Evolutionary conservation across 129 eudicot species (phyloP).

Genomic region (Pulicaria dysenterica): DNA sequence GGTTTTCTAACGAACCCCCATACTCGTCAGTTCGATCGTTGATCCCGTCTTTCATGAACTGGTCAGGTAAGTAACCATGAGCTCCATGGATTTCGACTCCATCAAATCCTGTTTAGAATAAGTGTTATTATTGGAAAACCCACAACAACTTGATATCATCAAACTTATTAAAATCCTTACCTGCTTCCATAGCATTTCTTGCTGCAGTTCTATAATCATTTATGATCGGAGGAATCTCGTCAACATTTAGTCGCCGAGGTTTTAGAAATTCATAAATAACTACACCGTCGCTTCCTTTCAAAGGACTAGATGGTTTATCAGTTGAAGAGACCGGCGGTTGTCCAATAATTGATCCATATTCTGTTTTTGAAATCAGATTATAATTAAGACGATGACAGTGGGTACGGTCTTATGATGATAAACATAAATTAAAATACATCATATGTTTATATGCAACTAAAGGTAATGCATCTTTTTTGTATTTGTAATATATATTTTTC

Average conservation of each 20-base stretch:
- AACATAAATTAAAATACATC: too few species aligned
- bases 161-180: neutral
- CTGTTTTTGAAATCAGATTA: conserved; percentile 18
- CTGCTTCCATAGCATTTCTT: conserved; percentile 46
- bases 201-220: conserved; percentile 44
- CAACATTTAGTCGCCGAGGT: conserved; percentile 36
- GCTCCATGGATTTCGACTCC: conserved; percentile 52
- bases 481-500: too few species aligned
- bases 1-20: conserved; percentile 44
- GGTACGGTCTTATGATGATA: too few species aligned
- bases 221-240: conserved; percentile 29
- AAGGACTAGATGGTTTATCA: conserved; percentile 38
- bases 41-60: conserved; percentile 41
- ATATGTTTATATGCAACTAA: too few species aligned
- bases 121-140: neutral
- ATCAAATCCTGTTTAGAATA: conserved; percentile 39
- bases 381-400: neutral
- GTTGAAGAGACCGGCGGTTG: conserved; percentile 41
- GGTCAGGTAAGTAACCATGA: conserved; percentile 44
- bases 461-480: too few species aligned
- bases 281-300: neutral
- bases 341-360: conserved; percentile 33
- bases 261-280: conserved; percentile 26
- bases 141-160: too few species aligned
- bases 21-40: conserved; percentile 45